phyloP scores from a whole-genome alignment of 148 eudicot genomes.

The Silene uniflora region DNA sequence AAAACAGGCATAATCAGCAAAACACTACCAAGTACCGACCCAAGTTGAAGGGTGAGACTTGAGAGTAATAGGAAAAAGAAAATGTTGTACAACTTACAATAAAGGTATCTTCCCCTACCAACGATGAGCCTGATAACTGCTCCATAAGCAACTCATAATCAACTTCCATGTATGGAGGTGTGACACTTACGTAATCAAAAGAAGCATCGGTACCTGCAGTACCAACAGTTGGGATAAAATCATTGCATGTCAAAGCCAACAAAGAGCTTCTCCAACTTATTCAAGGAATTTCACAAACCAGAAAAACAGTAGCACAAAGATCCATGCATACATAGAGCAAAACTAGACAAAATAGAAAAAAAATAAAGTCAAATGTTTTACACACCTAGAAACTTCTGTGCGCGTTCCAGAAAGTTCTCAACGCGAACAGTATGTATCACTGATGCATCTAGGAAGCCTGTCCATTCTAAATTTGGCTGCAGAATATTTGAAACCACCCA shows the following conservation, averaged over 20 bases:
- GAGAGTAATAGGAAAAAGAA: neutral
- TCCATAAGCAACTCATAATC: slow-evolving; percentile 77
- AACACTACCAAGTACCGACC: neutral
- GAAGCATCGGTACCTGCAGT: slow-evolving; percentile 54
- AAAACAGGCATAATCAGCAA: slow-evolving; percentile 9
- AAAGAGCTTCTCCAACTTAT: neutral
- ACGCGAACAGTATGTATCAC: slow-evolving; percentile 74
- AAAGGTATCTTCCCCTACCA: slow-evolving; percentile 77
- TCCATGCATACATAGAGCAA: neutral
- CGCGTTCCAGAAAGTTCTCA: slow-evolving; percentile 66
- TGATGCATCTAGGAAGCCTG: slow-evolving; percentile 69
- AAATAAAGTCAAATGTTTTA: neutral
- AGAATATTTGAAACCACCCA: slow-evolving; percentile 89
- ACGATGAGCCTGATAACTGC: slow-evolving; percentile 61
- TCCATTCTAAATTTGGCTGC: slow-evolving; percentile 76
- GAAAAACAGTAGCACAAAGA: slow-evolving; percentile 4
- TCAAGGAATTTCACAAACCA: neutral
- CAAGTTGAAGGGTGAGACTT: neutral
- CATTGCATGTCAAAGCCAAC: neutral
- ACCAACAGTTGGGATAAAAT: slow-evolving; percentile 13
- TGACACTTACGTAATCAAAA: slow-evolving; percentile 86
- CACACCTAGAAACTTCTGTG: slow-evolving; percentile 54
- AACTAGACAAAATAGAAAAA: neutral
- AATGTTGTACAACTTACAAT: slow-evolving; percentile 47
- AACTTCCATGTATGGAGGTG: slow-evolving; percentile 85